A percentile compares a stretch with the other conserved stretches of the same genome.
These are phyloP conservation scores for Pestalotiopsis sp. DNA, from an alignment of 2,329 filamentous ascomycete species.

Conservation along the genomic window DNA sequence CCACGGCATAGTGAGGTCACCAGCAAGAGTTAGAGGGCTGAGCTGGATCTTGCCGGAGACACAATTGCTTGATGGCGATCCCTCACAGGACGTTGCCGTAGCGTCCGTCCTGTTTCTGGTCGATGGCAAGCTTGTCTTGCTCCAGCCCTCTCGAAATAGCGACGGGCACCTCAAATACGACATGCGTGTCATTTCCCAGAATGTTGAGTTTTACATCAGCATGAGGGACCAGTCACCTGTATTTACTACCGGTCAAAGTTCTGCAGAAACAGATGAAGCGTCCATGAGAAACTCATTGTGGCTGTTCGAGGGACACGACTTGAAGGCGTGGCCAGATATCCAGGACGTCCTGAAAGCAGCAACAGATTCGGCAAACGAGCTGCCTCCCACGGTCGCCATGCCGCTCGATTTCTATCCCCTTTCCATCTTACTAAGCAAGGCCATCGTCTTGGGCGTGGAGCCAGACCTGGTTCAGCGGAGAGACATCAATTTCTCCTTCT, in stretches of 20 bases:
- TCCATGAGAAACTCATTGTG: slow-evolving; percentile 85
- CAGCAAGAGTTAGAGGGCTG: slow-evolving; percentile 86
- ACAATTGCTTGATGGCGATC: slow-evolving; percentile 87
- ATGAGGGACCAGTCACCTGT: slow-evolving; percentile 79
- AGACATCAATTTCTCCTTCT: slow-evolving; percentile 88
- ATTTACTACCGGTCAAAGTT: slow-evolving; percentile 30
- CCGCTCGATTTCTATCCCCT: slow-evolving; percentile 95
- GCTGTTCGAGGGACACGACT: slow-evolving; percentile 86
- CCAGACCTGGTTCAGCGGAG: slow-evolving; percentile 91
- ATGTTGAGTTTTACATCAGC: slow-evolving; percentile 92
- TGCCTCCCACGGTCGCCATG: slow-evolving; percentile 75
- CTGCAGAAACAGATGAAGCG: slow-evolving; percentile 35
- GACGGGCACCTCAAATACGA: slow-evolving; percentile 92
- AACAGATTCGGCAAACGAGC: slow-evolving; percentile 66
- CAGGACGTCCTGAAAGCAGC: slow-evolving; percentile 78
- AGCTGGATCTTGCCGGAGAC: slow-evolving; percentile 95
- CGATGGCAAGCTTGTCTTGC: slow-evolving; percentile 90
- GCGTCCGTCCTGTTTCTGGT: slow-evolving; percentile 96
- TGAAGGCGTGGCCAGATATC: slow-evolving; percentile 88
- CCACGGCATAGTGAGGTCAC: slow-evolving; percentile 92
- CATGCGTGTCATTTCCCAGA: slow-evolving; percentile 95
- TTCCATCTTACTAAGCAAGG: slow-evolving; percentile 85
- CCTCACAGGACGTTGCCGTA: slow-evolving; percentile 90
- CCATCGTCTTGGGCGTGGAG: slow-evolving; percentile 87
- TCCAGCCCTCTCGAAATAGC: slow-evolving; percentile 84